Base-by-base conservation (phyloP, 192 early-diverging fungal species). In the Backusella tuberculispora region DNA sequence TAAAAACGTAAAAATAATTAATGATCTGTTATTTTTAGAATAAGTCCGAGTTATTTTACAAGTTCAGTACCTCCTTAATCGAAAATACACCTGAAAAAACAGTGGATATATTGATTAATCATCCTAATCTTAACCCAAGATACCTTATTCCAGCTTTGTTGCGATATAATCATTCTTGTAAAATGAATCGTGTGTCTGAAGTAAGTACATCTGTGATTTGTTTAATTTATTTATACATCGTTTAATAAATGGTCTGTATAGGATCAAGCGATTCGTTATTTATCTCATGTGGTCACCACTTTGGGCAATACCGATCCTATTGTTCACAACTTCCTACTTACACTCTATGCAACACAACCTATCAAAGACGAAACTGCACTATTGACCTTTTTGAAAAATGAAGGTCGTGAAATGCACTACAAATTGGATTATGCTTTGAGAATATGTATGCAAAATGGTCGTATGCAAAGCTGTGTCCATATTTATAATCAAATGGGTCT, bases 291-390 rank as follows among this genome's bases (percentile, higher is more conserved):
- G 21, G 94, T 93, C 8, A 83, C 91, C 13, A 86, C 87, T 68
- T 85, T 92, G n/a, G 86, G 83, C 29, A 96, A 95, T 69, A 90
- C 90, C 4, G 97, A 99, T 78, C 83, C 92, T 0, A 89, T 92
- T 0, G 91, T 99, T 65, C 96, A 99, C 85, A 99, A 99, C 82
- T 98, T 92, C 78, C 86, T 98, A 26, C 80, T 99, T 34, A 89
- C 88, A 8, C 73, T 96, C 3, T 95, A 93, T 74, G 91, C 92
- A 0, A 87, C 85, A 10, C 87, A 90, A 69, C 80, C 90, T 0
- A 88, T 87, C 41, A 82, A 82, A 24, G 88, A 93, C 74, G 93
- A 94, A 77, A 78, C 86, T 15, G 88, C 85, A 26, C 83, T 99
- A 48, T 76, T 97, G 68, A 81, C 76, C 24, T 99, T 96, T 81